Evolutionary conservation across 2,329 filamentous ascomycete genomes (phyloP), one percentile per base, ranked within the genome.

Genomic region (Botryotinia convoluta): DNA sequence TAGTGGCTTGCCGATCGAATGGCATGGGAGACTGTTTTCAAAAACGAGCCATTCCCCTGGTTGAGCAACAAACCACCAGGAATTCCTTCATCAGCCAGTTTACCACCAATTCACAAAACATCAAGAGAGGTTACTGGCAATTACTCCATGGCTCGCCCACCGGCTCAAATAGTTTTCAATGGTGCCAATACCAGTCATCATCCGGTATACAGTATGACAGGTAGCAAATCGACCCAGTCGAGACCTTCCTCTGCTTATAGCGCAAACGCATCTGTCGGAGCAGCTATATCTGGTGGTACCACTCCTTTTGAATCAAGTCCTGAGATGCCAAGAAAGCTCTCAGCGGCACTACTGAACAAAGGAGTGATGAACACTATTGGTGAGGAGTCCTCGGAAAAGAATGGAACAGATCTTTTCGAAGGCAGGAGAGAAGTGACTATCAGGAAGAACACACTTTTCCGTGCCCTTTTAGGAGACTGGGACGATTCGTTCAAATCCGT

Each of bases 1-100:
- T 35, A 62, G 69, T 71, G 51, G 69, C 57, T 64, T 29, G 65
- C 65, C 37, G 65, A 69, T 29, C n/a, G 37, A 42, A 42, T 69
- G 26, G 51, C 65, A 14, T 69, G 65, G 65, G 48, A 69, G 37
- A 69, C 7, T 32, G n/a, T 69, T 57, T 69, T 69, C 29, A 29
- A 26, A 42, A 57, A 42, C 22, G 65, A 57, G 18, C 48, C 48
- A 57, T 69, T 69, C 29, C 65, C 65, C 10, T 69, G 65, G 65
- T 57, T 69, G 14, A 42, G 42, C 54, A 10, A 57, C 3, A 57
- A 57, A 14, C 65, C 65, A 69, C 35, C 35, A 57, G 48, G 26
- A 26, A 5, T 32, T 10, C 35, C 64, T 39, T 37, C 37, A 22
- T 65, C 14, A 1, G 42, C 14, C n/a, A 62, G 2, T 42, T 18